Evolutionary conservation across 108 stramenopile species (phyloP).

Genomic region (Nitzschia putrida): DNA sequence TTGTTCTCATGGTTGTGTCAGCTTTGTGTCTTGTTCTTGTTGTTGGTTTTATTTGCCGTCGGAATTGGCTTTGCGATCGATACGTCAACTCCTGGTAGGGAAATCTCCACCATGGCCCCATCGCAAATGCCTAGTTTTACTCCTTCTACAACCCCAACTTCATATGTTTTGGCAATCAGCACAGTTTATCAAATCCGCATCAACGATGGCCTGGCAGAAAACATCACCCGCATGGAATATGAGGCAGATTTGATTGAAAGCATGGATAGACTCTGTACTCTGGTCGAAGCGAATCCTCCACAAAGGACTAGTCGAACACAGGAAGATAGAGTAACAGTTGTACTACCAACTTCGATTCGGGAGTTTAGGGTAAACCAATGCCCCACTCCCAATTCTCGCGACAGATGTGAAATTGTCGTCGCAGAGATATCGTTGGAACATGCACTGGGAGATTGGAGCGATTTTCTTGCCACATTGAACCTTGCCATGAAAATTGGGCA

Average conservation of each 20-base stretch:
- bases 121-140: background rate
- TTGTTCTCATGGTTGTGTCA: background rate
- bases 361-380: background rate
- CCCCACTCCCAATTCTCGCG: constrained; percentile 1
- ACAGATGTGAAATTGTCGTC: constrained; percentile 25
- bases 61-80: background rate
- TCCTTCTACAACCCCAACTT: constrained; percentile 10
- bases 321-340: background rate
- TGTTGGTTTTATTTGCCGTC: background rate
- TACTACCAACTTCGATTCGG: constrained; percentile 24
- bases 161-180: constrained; percentile 1
- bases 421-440: constrained; percentile 27
- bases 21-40: background rate
- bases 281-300: constrained; percentile 3
- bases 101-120: background rate
- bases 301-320: background rate
- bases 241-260: constrained; percentile 24
- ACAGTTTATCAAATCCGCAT: constrained; percentile 22
- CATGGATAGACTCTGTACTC: constrained; percentile 29
- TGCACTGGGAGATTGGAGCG: constrained; percentile 12
- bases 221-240: constrained; percentile 19
- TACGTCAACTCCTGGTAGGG: background rate
- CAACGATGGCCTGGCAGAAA: constrained; percentile 19
- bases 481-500: constrained; percentile 25
- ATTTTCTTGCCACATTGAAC: constrained; percentile 17